Evolutionary conservation across 177 flowering plant genomes (phyloP).

Genomic region (Tripterygium wilfordii): DNA sequence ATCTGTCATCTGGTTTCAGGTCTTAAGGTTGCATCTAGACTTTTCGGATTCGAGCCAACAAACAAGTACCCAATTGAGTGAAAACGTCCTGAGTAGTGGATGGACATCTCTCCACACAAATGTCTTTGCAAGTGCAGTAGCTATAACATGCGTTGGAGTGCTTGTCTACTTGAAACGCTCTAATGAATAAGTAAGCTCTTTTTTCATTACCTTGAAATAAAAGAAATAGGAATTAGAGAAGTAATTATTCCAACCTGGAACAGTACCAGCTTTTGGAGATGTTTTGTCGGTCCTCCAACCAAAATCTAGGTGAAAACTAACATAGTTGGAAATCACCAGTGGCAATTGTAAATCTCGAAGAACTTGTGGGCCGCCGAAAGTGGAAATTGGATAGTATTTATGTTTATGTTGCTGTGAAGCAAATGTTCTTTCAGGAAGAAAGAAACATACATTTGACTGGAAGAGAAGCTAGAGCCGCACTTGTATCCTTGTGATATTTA

Average conservation of each 20-base stretch:
- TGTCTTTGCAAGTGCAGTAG: conserved; percentile 58
- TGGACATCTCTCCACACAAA: conserved; percentile 27
- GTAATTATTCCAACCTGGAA: background rate
- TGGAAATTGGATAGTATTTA: too few species aligned
- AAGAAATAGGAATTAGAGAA: background rate
- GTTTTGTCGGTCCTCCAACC: background rate
- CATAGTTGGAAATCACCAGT: too few species aligned
- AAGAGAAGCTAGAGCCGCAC: too few species aligned
- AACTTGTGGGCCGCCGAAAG: too few species aligned
- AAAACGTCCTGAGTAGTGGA: conserved; percentile 20
- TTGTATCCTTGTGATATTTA: too few species aligned
- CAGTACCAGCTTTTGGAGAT: background rate
- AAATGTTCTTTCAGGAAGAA: too few species aligned
- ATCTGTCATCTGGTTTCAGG: conserved; percentile 28
- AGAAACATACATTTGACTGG: too few species aligned
- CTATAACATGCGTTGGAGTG: conserved; percentile 47
- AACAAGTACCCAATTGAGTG: conserved; percentile 8
- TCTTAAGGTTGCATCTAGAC: conserved; percentile 70
- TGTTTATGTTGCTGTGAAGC: too few species aligned
- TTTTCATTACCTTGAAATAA: background rate
- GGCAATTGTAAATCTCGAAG: too few species aligned
- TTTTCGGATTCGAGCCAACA: conserved; percentile 29
- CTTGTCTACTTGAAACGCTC: conserved; percentile 69
- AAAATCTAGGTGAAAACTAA: background rate
- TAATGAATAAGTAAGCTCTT: conserved; percentile 16